Evolutionary conservation across 352 stramenopile species (phyloP).

Genomic region (Phytophthora citricola): DNA sequence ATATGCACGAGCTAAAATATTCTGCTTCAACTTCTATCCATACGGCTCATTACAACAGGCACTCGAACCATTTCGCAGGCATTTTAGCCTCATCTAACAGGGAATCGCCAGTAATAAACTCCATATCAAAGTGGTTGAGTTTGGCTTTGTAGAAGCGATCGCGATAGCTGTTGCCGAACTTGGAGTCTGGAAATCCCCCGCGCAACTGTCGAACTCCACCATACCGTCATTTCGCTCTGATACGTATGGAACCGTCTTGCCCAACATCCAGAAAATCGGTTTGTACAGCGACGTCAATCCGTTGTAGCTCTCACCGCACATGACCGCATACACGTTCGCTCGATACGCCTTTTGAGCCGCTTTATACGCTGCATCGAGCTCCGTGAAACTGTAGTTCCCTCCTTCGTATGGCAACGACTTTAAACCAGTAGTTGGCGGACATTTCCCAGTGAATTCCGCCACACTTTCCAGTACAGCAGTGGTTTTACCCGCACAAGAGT

Average conservation of each 20-base stretch:
- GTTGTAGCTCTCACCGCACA: constrained; percentile 33
- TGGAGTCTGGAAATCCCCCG: constrained; percentile 33
- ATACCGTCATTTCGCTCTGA: constrained; percentile 35
- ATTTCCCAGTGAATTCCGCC: constrained; percentile 37
- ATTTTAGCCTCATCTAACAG: constrained; percentile 45
- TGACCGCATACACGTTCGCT: constrained; percentile 32
- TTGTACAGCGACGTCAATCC: constrained; percentile 34
- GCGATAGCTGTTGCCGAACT: constrained; percentile 44
- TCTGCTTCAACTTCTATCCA: no score
- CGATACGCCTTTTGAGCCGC: constrained; percentile 31
- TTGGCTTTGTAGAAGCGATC: constrained; percentile 51
- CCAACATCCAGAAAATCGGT: constrained; percentile 20
- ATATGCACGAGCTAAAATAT: no score
- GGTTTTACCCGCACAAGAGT: constrained; percentile 30
- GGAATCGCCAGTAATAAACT: constrained; percentile 51
- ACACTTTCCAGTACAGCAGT: constrained; percentile 30
- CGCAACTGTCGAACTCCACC: constrained; percentile 29
- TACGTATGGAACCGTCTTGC: constrained; percentile 19
- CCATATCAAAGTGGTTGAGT: constrained; percentile 57
- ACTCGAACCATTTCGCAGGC: constrained; percentile 66
- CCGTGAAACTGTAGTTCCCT: constrained; percentile 14
- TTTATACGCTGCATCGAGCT: constrained; percentile 24
- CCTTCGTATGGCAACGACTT: constrained; percentile 42
- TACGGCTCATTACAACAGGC: constrained; percentile 34
- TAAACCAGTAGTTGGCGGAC: constrained; percentile 24